Percentiles rank a stretch among this genome's conserved stretches.
Conservation (phyloP, 768 basidiomycete genomes). For the Fomitopsis pulvina region DNA sequence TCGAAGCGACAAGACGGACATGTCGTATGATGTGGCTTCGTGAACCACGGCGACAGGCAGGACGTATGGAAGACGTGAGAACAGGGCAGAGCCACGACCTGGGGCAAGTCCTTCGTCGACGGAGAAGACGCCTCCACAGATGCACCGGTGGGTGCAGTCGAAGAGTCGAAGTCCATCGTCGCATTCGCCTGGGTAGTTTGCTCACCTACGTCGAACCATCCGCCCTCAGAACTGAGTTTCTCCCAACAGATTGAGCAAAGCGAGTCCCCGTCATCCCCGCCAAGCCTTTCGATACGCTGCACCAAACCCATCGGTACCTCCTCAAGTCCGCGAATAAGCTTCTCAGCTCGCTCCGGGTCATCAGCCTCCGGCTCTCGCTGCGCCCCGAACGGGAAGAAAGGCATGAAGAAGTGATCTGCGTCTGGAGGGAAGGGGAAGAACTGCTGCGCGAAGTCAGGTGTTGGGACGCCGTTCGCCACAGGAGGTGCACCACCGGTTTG, state of each 20-base stretch:
- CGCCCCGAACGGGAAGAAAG: constrained; percentile 16
- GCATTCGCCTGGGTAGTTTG: constrained; percentile 8
- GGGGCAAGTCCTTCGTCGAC: constrained; percentile 17
- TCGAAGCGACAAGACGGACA: constrained; percentile 83
- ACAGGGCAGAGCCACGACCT: constrained; percentile 68
- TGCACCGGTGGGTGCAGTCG: neutral
- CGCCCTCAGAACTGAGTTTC: constrained; percentile 40
- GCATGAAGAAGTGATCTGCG: constrained; percentile 19
- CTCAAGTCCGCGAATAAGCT: constrained; percentile 57
- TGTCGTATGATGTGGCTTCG: constrained; percentile 69
- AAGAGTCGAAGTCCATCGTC: constrained; percentile 10
- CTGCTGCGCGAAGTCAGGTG: neutral
- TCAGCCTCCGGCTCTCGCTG: constrained; percentile 37
- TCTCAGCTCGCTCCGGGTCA: constrained; percentile 62
- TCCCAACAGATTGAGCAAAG: constrained; percentile 80
- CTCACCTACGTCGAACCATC: constrained; percentile 23
- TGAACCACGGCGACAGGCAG: constrained; percentile 80
- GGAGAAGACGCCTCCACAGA: neutral
- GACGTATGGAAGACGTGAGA: constrained; percentile 77
- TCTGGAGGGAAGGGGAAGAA: neutral
- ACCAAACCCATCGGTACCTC: constrained; percentile 62
- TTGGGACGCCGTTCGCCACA: constrained; percentile 12
- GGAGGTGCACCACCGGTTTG: constrained; percentile 4
- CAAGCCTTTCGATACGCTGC: constrained; percentile 51
- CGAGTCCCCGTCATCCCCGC: constrained; percentile 25